Evolutionary conservation across 164 flowering plant genomes (phyloP).

Genomic region (Macadamia integrifolia): DNA sequence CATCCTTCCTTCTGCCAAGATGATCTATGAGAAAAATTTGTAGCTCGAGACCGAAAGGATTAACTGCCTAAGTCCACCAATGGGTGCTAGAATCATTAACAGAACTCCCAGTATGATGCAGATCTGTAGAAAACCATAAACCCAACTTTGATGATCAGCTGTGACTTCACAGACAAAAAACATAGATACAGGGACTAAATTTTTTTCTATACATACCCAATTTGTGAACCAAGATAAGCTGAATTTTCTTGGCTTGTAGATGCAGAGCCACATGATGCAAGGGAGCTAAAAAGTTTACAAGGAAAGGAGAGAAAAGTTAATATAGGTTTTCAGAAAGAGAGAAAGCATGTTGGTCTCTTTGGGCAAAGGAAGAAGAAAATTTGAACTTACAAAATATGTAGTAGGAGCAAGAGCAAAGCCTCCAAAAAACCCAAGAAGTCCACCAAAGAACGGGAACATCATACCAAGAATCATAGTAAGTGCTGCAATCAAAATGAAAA

Average conservation of each 20-base stretch:
- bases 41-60: slow-evolving; percentile 37
- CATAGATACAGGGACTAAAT: no score
- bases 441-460: slow-evolving; percentile 37
- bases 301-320: neutral
- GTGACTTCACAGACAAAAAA: neutral
- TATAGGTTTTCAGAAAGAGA: no score
- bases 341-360: no score
- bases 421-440: slow-evolving; percentile 37
- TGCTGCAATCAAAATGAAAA: slow-evolving; percentile 11
- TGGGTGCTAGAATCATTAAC: slow-evolving; percentile 45
- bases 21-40: slow-evolving; percentile 32
- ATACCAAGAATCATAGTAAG: slow-evolving; percentile 36
- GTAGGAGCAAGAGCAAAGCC: slow-evolving; percentile 34
- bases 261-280: slow-evolving; percentile 43
- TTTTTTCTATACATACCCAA: slow-evolving; percentile 21
- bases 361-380: neutral
- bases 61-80: slow-evolving; percentile 52
- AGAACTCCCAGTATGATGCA: slow-evolving; percentile 45
- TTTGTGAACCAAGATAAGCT: slow-evolving; percentile 40
- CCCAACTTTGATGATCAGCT: neutral
- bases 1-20: neutral
- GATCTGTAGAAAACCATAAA: slow-evolving; percentile 22
- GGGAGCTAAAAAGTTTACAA: slow-evolving; percentile 31
- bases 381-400: slow-evolving; percentile 17
- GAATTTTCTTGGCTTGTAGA: slow-evolving; percentile 36